phyloP scores from a whole-genome alignment of 108 stramenopile genomes.

The Cylindrotheca fusiformis region DNA sequence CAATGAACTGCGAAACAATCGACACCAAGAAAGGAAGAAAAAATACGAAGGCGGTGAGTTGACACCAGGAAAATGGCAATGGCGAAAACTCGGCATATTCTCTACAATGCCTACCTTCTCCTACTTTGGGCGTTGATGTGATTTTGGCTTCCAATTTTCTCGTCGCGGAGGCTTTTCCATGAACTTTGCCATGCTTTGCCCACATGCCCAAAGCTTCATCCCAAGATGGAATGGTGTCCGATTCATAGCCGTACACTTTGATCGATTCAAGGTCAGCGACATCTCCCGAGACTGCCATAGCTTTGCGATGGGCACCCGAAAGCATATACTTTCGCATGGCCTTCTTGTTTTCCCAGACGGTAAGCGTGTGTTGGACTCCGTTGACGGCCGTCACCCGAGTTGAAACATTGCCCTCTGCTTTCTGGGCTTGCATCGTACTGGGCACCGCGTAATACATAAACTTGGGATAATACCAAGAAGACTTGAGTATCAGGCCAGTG shows the following conservation, averaged over 20 bases:
- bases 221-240: constrained; percentile 20
- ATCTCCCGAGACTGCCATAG: constrained; percentile 38
- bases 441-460: constrained; percentile 19
- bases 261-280: constrained; percentile 7
- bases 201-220: constrained; percentile 18
- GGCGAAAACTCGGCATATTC: too few relatives aligned
- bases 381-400: not conserved
- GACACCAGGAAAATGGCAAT: too few relatives aligned
- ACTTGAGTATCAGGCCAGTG: constrained; percentile 21
- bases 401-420: constrained; percentile 13
- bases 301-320: constrained; percentile 21
- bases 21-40: too few relatives aligned
- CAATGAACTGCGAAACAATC: too few relatives aligned
- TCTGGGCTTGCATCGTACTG: constrained; percentile 13
- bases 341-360: constrained; percentile 18
- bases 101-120: too few relatives aligned
- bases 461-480: constrained; percentile 1
- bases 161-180: too few relatives aligned
- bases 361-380: constrained; percentile 24
- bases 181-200: constrained; percentile 13
- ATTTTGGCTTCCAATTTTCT: too few relatives aligned
- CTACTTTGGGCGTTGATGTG: too few relatives aligned
- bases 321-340: constrained; percentile 13
- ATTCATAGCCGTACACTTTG: constrained; percentile 26
- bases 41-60: too few relatives aligned